Evolutionary conservation across 371 early-diverging fungal species (phyloP).

Genomic region (Mucor indicus): DNA sequence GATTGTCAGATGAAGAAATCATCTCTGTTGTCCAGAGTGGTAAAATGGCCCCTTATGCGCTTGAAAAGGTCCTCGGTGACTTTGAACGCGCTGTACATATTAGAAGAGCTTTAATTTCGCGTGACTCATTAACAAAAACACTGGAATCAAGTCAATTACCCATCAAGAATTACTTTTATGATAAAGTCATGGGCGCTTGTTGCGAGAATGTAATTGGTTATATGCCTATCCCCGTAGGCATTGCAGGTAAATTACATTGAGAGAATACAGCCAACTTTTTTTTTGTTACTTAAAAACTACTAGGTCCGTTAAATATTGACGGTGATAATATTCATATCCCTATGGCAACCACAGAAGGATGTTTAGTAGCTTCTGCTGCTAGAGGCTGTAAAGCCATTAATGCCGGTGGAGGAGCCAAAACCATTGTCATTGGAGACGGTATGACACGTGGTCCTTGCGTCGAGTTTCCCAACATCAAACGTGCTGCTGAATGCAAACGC

Average conservation of each 20-base stretch:
- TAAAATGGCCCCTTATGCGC: constrained; percentile 76
- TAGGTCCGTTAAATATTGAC: constrained; percentile 83
- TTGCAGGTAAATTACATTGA: constrained; percentile 65
- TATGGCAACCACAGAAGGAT: constrained; percentile 97
- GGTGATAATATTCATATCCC: constrained; percentile 80
- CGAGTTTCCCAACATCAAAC: constrained; percentile 69
- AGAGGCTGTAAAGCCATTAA: constrained; percentile 96
- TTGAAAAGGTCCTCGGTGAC: constrained; percentile 81
- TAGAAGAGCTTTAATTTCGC: constrained; percentile 73
- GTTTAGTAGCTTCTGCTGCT: constrained; percentile 89
- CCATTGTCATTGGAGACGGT: constrained; percentile 82
- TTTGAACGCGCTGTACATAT: constrained; percentile 80
- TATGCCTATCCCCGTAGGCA: constrained; percentile 90
- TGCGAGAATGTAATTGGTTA: constrained; percentile 97
- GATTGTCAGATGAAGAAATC: constrained; percentile 72
- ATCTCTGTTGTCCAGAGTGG: constrained; percentile 67
- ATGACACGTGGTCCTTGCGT: constrained; percentile 95
- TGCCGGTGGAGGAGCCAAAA: constrained; percentile 83
- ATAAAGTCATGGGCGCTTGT: constrained; percentile 87
- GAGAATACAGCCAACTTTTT: too few species aligned
- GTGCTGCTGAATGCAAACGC: constrained; percentile 69
- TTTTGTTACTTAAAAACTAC: too few species aligned
- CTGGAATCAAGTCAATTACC: constrained; percentile 70
- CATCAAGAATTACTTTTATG: constrained; percentile 82
- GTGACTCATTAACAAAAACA: constrained; percentile 59